Percentiles rank a stretch among this genome's conserved stretches.
phyloP scores from a whole-genome alignment of 352 stramenopile species.

The Pythium guiyangense region DNA sequence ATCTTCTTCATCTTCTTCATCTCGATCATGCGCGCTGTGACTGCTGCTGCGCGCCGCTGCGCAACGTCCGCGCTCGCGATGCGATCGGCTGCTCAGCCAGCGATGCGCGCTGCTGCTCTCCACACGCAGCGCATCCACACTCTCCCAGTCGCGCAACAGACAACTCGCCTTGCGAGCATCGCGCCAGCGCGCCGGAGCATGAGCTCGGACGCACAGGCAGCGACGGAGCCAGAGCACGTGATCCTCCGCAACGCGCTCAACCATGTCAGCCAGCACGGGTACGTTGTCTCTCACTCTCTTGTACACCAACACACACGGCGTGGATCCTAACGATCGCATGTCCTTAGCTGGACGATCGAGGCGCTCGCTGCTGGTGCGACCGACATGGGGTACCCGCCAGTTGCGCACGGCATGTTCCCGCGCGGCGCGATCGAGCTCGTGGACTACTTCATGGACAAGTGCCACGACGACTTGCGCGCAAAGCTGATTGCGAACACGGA shows the following conservation, averaged over 20 bases:
- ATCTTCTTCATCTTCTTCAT: too few species aligned
- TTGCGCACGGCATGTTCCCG: constrained; percentile 80
- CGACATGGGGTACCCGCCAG: constrained; percentile 66
- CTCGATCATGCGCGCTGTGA: constrained; percentile 5
- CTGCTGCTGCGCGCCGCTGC: not conserved
- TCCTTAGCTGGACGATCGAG: constrained; percentile 69
- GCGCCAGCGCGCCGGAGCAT: not conserved
- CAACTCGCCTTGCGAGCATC: not conserved
- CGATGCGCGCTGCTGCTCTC: not conserved
- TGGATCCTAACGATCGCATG: not conserved
- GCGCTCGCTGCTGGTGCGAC: constrained; percentile 64
- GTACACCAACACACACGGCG: not conserved
- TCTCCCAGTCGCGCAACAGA: not conserved
- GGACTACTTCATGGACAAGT: constrained; percentile 84
- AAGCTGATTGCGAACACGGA: constrained; percentile 57
- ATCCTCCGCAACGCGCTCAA: constrained; percentile 54
- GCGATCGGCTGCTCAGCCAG: not conserved
- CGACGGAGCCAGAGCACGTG: constrained; percentile 28
- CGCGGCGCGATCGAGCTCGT: constrained; percentile 77
- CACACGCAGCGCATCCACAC: not conserved
- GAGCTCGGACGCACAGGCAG: not conserved
- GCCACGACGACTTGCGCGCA: constrained; percentile 48
- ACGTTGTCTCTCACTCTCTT: constrained; percentile 4
- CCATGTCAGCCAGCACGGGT: constrained; percentile 50
- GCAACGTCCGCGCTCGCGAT: not conserved